phyloP scores from a whole-genome alignment of 2,329 filamentous ascomycete species.

The Grosmannia penicillata region DNA sequence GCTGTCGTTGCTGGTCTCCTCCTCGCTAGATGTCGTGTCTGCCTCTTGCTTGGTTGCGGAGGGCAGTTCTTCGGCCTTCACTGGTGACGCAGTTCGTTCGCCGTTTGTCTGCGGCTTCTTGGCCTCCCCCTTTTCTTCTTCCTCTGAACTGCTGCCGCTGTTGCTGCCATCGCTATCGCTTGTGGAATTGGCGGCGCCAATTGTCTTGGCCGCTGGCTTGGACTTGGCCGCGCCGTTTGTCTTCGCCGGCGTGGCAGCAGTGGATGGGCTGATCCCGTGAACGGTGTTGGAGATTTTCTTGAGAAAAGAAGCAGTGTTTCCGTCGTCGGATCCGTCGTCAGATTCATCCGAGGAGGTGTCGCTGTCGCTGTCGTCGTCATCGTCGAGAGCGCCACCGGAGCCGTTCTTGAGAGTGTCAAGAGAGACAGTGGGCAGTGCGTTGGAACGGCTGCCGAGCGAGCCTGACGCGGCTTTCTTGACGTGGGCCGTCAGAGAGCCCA shows the following conservation, averaged over 20 bases:
- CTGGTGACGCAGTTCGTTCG: too few species aligned
- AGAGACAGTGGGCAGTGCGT: slow-evolving; percentile 3
- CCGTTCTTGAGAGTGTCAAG: slow-evolving; percentile 5
- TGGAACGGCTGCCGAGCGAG: slow-evolving; percentile 6
- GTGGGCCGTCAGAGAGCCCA: slow-evolving; percentile 17
- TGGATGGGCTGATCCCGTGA: not conserved
- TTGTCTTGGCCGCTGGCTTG: slow-evolving; percentile 1
- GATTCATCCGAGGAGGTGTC: slow-evolving; percentile 15
- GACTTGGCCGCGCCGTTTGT: slow-evolving; percentile 5
- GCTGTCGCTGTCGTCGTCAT: slow-evolving; percentile 10
- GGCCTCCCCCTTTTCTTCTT: too few species aligned
- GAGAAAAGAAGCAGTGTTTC: slow-evolving; percentile 5
- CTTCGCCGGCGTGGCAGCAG: not conserved
- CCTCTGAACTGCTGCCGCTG: too few species aligned
- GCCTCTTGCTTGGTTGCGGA: too few species aligned
- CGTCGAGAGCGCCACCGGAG: not conserved
- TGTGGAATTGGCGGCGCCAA: not conserved
- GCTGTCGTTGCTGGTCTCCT: slow-evolving; percentile 15
- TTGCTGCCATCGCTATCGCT: slow-evolving; percentile 8
- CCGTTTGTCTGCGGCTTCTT: too few species aligned
- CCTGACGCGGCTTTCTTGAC: slow-evolving; percentile 10
- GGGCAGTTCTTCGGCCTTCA: too few species aligned
- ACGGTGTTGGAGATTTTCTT: slow-evolving; percentile 9
- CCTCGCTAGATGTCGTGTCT: slow-evolving; percentile 14
- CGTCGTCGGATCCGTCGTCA: slow-evolving; percentile 4